Conservation (phyloP, 2,329 filamentous ascomycete genomes). For the Nothophoma quercina region DNA sequence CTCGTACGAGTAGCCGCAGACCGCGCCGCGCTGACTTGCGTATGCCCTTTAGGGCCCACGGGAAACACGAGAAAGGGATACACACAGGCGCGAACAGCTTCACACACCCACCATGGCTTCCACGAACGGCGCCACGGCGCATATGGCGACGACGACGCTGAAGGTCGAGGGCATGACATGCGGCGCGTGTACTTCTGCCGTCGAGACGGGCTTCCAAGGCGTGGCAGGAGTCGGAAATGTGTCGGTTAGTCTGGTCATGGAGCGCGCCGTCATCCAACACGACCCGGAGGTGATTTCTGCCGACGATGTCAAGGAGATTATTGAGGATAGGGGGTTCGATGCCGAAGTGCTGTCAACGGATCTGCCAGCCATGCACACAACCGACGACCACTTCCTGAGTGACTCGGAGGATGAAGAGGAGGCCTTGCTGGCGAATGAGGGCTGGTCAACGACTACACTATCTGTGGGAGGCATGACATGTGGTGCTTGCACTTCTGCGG, state of each 20-base stretch:
- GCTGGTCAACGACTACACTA: conserved; percentile 69
- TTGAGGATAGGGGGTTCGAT: conserved; percentile 92
- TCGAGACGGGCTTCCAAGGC: conserved; percentile 87
- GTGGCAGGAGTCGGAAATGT: conserved; percentile 84
- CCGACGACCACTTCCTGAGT: conserved; percentile 45
- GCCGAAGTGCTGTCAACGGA: conserved; percentile 87
- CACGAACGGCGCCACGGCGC: conserved; percentile 51
- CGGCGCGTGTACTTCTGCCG: conserved; percentile 92
- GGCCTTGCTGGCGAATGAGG: conserved; percentile 48
- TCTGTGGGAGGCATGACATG: conserved; percentile 90
- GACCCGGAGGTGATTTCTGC: conserved; percentile 77
- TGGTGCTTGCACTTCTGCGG: conserved; percentile 84
- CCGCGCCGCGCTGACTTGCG: conserved; percentile 20
- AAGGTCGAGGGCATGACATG: conserved; percentile 88
- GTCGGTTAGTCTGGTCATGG: conserved; percentile 92
- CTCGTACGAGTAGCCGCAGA: conserved; percentile 20
- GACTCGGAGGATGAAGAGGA: conserved; percentile 48
- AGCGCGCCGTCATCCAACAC: conserved; percentile 92
- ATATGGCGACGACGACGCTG: conserved; percentile 87
- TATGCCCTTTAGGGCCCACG: conserved; percentile 18
- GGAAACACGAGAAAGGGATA: conserved; percentile 5
- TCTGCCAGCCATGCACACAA: conserved; percentile 62
- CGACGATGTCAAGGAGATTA: conserved; percentile 80
- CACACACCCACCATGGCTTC: conserved; percentile 21
- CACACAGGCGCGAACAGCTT: conserved; percentile 12